Base-by-base conservation (phyloP, 495 filamentous ascomycete genomes). In the Penicillium cataractarum region DNA sequence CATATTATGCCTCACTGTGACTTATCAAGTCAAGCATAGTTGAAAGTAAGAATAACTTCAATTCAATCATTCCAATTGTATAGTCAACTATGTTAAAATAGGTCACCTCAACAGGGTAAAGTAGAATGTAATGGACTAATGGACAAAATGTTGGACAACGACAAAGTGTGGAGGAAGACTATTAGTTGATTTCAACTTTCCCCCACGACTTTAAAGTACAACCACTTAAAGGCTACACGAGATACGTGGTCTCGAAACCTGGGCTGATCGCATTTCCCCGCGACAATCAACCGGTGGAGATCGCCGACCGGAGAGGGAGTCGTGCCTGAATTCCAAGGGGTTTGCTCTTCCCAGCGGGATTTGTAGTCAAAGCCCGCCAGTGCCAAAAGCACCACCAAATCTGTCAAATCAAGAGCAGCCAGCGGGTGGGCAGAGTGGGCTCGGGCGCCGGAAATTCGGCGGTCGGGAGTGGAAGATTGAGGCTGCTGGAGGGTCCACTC, bases 361-460 rank as follows among this genome's bases (percentile, higher is more conserved):
- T 54, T 24, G 51, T 27, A 33, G 17, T 17, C 19, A 32, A 54
- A 54, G 51, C 51, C 21, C 51, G 51, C 9, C 17, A 54, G 31
- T 7, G 29, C 29, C 29, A 3, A 31, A 31, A 31, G 29, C 2
- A 32, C 4, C 26, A 9, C 19, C 19, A 46, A 26, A 51, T 26
- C 27, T n/a, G 19, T 12, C 24, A 24, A 50, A 17, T 6, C 4
- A 46, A 19, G 40, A 24, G 21, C 24, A 29, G 19, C 4, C 33
- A 53, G 48, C 44, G 33, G 48, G 48, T 50, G 33, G 40, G 53
- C 31, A 48, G 33, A 33, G 33, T 64, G 55, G 49, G 42, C 48
- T 63, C 65, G 69, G 66, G 32, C 53, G 44, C 56, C 69, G 69
- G 66, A 60, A 40, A 51, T 62, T 65, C 57, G 66, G 65, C n/a